Conservation (phyloP, 352 stramenopile species). For the Phytophthora lateralis region DNA sequence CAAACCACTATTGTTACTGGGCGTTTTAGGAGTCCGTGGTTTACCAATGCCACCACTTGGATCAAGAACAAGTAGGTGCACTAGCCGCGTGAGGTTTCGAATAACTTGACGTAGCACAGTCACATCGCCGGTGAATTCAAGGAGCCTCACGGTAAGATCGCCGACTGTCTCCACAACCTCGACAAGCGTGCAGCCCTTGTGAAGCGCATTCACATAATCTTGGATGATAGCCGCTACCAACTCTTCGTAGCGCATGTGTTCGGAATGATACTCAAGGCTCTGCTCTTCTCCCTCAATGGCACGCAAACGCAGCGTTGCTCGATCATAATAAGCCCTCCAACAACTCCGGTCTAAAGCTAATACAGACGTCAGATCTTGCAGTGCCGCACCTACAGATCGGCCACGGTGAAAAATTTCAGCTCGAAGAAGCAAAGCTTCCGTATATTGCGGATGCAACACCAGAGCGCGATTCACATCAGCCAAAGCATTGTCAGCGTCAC, state of each 20-base stretch:
- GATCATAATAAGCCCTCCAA: slow-evolving; percentile 85
- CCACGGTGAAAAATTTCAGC: slow-evolving; percentile 68
- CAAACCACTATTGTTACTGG: slow-evolving; percentile 24
- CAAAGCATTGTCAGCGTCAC: slow-evolving; percentile 57
- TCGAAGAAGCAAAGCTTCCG: slow-evolving; percentile 67
- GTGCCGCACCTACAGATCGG: slow-evolving; percentile 45
- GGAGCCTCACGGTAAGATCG: slow-evolving; percentile 64
- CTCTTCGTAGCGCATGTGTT: slow-evolving; percentile 71
- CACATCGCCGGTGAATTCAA: slow-evolving; percentile 68
- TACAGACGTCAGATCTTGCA: slow-evolving; percentile 72
- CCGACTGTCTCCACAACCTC: slow-evolving; percentile 81
- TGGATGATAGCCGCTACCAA: slow-evolving; percentile 69
- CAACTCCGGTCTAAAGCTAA: slow-evolving; percentile 62
- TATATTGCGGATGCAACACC: slow-evolving; percentile 65
- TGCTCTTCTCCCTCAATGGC: slow-evolving; percentile 70
- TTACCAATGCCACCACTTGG: slow-evolving; percentile 40
- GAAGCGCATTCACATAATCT: slow-evolving; percentile 75
- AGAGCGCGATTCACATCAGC: slow-evolving; percentile 64
- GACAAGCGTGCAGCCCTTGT: slow-evolving; percentile 71
- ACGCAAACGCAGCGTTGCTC: slow-evolving; percentile 66
- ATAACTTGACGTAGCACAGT: slow-evolving; percentile 71
- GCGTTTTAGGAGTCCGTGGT: slow-evolving; percentile 9
- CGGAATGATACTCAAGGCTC: slow-evolving; percentile 67
- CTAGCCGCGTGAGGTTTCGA: slow-evolving; percentile 60
- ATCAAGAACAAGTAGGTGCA: slow-evolving; percentile 55